A percentile compares a stretch with the other conserved stretches of the same genome.
These are phyloP conservation scores for Moricandia arvensis DNA, from an alignment of 345 rosid genomes.

Conservation along the genomic window DNA sequence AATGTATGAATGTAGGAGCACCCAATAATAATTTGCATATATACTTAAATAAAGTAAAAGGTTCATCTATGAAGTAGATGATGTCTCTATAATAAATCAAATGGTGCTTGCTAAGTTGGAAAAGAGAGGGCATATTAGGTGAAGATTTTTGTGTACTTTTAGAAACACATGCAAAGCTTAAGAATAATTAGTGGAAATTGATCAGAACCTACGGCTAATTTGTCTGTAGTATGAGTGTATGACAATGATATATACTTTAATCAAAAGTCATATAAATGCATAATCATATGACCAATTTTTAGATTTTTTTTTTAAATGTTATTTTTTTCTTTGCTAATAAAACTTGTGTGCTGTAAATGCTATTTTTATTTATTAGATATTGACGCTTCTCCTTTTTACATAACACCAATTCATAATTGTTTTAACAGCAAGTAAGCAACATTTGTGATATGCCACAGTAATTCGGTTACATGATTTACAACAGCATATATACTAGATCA, in stretches of 20 bases:
- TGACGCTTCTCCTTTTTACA: not conserved
- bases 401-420: not conserved
- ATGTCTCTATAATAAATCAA: constrained; percentile 5
- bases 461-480: not conserved
- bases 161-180: constrained; percentile 37
- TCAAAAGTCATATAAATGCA: not conserved
- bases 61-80: constrained; percentile 4
- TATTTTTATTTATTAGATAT: not conserved
- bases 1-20: not conserved
- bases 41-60: not conserved
- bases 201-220: constrained; percentile 35
- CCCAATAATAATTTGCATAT: not conserved
- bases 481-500: not conserved
- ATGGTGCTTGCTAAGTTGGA: constrained; percentile 21
- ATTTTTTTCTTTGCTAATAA: no score
- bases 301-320: not conserved
- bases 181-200: constrained; percentile 35
- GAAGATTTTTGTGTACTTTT: constrained; percentile 34
- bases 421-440: constrained; percentile 10
- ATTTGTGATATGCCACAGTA: not conserved
- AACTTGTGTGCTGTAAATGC: no score
- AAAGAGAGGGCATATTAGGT: constrained; percentile 37
- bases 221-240: constrained; percentile 26
- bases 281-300: constrained; percentile 35
- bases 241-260: constrained; percentile 15